Base-by-base conservation (phyloP, 2,329 filamentous ascomycete species). In the Alternaria viburni region DNA sequence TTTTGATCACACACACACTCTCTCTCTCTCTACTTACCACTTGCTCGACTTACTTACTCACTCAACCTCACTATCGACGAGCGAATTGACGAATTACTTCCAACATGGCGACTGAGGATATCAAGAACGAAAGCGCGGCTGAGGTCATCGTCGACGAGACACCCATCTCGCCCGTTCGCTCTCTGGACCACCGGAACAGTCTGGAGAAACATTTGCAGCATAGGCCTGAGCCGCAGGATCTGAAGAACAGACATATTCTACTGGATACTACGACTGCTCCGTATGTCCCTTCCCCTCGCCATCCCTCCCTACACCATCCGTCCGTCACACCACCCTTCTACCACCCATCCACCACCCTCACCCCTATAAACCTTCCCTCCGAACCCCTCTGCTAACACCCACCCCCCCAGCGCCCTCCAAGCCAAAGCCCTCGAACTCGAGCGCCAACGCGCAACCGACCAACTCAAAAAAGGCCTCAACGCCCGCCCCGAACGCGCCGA, bases 241-340 rank as follows among this genome's bases (percentile, higher is more conserved):
- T 92, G 64, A 91, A 90, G 81, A 86, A 90, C 69, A 82, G 88
- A 65, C 87, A 91, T 74, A 92, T 92, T 66, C 79, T 92, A 55
- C 83, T 91, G 5, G 87, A 90, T 72, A 91, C 88, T 3, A 89
- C 84, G 71, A 87, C 88, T 69, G 90, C 90, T 47, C 90, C 90
- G 86, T 90, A 82, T 65, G 86, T 78, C 11, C 21, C 21, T 21
- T 21, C 21, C 21, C 21, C 21, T 21, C 21, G 21, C 21, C 21
- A 21, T 21, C 21, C 21, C 21, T 23, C 21, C 21, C 21, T 23
- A 4, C 21, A 23, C 21, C 21, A 4, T 23, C 21, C 21, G 21
- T 21, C 21, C 21, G 21, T 21, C 21, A 23, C 21, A 1, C 11
- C 26, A 28, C 26, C 23, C 23, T 8, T 25, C 23, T 25, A 1